Base-by-base conservation (phyloP, 768 basidiomycete genomes). In the Kwoniella sp. region DNA sequence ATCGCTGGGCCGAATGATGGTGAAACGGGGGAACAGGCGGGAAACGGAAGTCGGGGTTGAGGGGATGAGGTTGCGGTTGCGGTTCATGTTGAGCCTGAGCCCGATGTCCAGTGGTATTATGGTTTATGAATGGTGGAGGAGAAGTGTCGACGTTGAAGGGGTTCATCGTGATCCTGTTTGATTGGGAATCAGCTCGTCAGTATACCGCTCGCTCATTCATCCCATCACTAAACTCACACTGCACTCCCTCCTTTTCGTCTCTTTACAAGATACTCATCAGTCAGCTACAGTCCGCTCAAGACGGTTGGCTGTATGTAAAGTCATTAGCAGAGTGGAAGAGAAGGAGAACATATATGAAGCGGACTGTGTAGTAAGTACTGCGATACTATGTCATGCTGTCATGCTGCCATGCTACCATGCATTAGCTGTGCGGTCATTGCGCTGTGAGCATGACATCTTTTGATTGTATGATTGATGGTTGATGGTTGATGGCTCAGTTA, bases 1-100 rank as follows among this genome's bases (percentile, higher is more conserved):
- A 60, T 31, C 31, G 31, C 23, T 47, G 52, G 0, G 60, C 34
- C 0, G n/a, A 29, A 22, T 53, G 23, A 17, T 45, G 41, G 11
- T 8, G 3, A 45, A n/a, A n/a, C n/a, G 60, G 17, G 22, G 52
- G 30, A 12, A 52, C 26, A 23, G 58, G 52, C 11, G 60, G 60
- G 38, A 61, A 54, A 12, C 52, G 52, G 25, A 53, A 61, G 28
- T 61, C 45, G 50, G 51, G 60, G 45, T 61, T 55, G n/a, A 54
- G 60, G 17, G 60, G 60, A 54, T 55, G 60, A 25, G 60, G 60
- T n/a, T 38, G 31, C 20, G 41, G 15, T 20, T 45, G 41, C 3
- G 15, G 11, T 9, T 17, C 11, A 4, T 45, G 41, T 9, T 8
- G 41, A 17, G 11, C 20, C 11, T 45, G 4, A 20, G 8, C 3